These are phyloP conservation scores for Dryadomyces quercus-mongolicae DNA, from an alignment of 2,329 filamentous ascomycete genomes.

Conservation along the genomic window DNA sequence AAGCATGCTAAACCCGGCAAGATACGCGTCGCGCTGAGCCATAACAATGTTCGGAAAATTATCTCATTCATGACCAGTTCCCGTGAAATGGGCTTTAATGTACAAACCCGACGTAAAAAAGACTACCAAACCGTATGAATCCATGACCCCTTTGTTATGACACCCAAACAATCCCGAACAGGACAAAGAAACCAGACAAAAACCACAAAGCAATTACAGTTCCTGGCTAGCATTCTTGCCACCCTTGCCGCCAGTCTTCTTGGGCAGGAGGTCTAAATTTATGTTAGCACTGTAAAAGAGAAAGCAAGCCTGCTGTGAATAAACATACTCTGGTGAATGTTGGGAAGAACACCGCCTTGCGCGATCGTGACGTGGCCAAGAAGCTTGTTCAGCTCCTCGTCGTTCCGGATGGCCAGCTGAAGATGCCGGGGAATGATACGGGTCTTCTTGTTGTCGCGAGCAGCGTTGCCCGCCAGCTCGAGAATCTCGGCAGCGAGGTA, in stretches of 20 bases:
- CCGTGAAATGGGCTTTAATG: constrained; percentile 49
- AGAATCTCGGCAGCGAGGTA: constrained; percentile 98
- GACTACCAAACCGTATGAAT: constrained; percentile 58
- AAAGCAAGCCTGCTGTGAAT: background rate
- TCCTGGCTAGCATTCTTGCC: constrained; percentile 91
- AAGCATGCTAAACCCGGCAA: background rate
- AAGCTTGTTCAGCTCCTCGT: constrained; percentile 98
- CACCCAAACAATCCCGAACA: constrained; percentile 53
- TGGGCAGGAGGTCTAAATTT: constrained; percentile 77
- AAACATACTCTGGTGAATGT: constrained; percentile 94
- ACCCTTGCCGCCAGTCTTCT: constrained; percentile 87
- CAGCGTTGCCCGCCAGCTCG: constrained; percentile 95
- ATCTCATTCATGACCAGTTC: constrained; percentile 54
- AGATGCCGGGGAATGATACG: constrained; percentile 99
- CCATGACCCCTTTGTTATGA: constrained; percentile 73
- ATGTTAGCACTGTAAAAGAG: constrained; percentile 12
- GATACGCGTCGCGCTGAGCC: background rate
- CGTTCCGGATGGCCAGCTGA: constrained; percentile 97
- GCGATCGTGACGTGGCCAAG: constrained; percentile 96
- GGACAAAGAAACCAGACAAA: constrained; percentile 45
- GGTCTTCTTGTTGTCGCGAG: constrained; percentile 99
- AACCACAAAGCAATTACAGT: constrained; percentile 51
- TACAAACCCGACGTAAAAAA: constrained; percentile 56
- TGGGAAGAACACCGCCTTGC: constrained; percentile 93
- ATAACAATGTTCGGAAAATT: constrained; percentile 22